Evolutionary conservation across 2,329 filamentous ascomycete genomes (phyloP), one percentile per base, ranked within the genome.

Genomic region (Trichophyton verrucosum): DNA sequence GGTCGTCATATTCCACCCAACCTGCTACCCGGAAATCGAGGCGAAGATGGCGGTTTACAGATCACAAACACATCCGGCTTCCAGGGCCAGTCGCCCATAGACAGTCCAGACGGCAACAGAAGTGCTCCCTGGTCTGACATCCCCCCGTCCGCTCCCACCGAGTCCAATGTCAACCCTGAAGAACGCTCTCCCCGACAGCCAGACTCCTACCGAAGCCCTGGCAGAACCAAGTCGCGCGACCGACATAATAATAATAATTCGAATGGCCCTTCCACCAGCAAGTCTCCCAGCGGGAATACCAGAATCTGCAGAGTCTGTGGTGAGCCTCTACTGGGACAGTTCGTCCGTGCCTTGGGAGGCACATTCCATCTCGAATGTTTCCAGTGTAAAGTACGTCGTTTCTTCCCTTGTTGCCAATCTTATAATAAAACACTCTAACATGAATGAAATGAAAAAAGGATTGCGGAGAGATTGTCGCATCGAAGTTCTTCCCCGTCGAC

Each of bases 341-440:
- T 97, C 72, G 94, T 99, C 65, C 85, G 94, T 68, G 94, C 94
- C 53, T 77, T 99, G 60, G 90, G 91, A 60, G 91, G 91, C 61
- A 97, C 92, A 59, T 99, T 90, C 73, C 94, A 99, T 78, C 78
- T 99, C 66, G 92, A 99, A 74, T 99, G 94, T 80, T 99, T 99
- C 77, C 95, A 90, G 73, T 99, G 94, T 75, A 84, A 90, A 77
- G 92, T 96, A 82, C 77, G 85, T 81, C 33, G 33, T 38, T 38
- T 38, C 20, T 47, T 27, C 13, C 40, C 4, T 46, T 17, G 11
- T 47, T 27, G 9, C 17, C 27, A 56, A n/a, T 15, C 17, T 33
- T 11, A 17, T 13, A 11, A 17, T 17, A 13, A 15, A 5, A 13
- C 24, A 33, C 66, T 30, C 51, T 30, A 33, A 55, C 22, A 24